Base-by-base conservation (phyloP, 1,284 basidiomycete species). In the Wallemia hederae region DNA sequence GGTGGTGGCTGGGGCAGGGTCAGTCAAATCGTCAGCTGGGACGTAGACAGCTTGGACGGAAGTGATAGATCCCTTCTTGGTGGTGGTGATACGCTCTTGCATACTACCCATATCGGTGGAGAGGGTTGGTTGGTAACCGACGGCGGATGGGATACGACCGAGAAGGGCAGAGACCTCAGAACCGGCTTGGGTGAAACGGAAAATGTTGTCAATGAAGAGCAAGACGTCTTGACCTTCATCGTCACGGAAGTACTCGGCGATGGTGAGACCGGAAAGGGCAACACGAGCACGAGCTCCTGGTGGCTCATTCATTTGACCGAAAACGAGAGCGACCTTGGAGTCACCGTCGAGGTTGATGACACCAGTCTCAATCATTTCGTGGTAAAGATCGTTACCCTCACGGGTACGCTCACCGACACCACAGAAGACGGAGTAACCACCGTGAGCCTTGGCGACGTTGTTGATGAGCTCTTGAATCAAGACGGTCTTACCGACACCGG, bases 281-380 rank as follows among this genome's bases (percentile, higher is more conserved):
- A 97, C 92, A 85, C 92, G 92, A 71, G 92, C 92, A 84, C 92
- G 91, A 69, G 92, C 92, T 82, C 92, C 92, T 69, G 92, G 92
- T 73, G 92, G 92, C 78, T 98, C 92, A 78, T 98, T 98, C 92
- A 98, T 98, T 78, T 98, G 92, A 78, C 92, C 92, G 79, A 98
- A 98, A 68, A 98, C 92, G 66, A 98, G 83, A 69, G 92, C 91
- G 75, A 96, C 92, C 81, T 98, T 97, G 73, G 92, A 97, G 74
- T 92, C 88, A 74, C 90, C 90, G 70, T 68, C 67, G 64, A 69
- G 65, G 66, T 97, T 92, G 80, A 98, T 98, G 80, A 98, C 92
- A 82, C 92, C 92, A 63, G 91, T 96, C 75, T 97, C 90, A 75
- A 94, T 94, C 91, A 98, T 97, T 77, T 98, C 92, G 76, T 96